Conservation (phyloP, 257 asterid genomes). For the Knoxia roxburghii region DNA sequence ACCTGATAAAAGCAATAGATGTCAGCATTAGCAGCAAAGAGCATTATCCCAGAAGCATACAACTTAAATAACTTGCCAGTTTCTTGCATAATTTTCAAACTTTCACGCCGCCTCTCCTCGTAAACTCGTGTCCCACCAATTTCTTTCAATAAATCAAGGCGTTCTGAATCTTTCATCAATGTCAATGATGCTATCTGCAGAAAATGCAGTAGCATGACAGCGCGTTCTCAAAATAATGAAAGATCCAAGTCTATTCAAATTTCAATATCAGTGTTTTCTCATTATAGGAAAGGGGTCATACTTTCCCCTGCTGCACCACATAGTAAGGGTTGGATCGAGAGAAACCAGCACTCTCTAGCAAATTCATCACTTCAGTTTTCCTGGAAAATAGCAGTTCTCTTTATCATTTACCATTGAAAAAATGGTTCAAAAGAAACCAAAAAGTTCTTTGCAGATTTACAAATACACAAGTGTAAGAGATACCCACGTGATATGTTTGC, state of each 20-base stretch:
- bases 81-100: conserved; percentile 96
- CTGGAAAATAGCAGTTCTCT: conserved; percentile 41
- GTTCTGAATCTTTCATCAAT: conserved; percentile 92
- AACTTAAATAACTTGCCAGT: conserved; percentile 52
- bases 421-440: conserved; percentile 10
- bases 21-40: conserved; percentile 23
- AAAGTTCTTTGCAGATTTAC: conserved; percentile 8
- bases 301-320: conserved; percentile 99
- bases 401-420: conserved; percentile 16
- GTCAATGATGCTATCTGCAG: conserved; percentile 82
- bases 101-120: conserved; percentile 98
- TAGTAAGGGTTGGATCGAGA: conserved; percentile 99
- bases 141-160: conserved; percentile 97
- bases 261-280: conserved; percentile 1
- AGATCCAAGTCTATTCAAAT: neutral
- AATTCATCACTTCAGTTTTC: conserved; percentile 97
- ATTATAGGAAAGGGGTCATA: conserved; percentile 20
- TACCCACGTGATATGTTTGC: conserved; percentile 95
- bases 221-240: neutral
- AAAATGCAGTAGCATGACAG: conserved; percentile 31
- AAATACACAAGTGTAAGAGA: neutral
- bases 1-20: conserved; percentile 45
- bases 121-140: conserved; percentile 99
- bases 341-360: conserved; percentile 99
- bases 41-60: conserved; percentile 19